phyloP scores from a whole-genome alignment of 73 alveolate genomes.

The Uronychia binucleata region DNA sequence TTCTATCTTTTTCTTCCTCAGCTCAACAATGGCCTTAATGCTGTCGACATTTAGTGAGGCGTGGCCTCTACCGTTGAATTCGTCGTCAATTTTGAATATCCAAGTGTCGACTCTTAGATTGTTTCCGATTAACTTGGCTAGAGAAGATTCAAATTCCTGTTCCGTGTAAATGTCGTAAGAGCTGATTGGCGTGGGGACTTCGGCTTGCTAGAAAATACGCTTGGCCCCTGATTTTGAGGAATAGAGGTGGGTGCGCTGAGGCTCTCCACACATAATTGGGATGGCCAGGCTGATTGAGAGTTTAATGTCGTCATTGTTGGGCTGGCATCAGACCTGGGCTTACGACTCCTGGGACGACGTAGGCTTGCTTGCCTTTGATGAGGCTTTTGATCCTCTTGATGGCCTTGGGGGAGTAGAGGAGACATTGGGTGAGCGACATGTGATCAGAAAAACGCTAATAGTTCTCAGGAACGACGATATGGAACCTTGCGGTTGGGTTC shows the following conservation, averaged over 20 bases:
- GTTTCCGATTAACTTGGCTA: constrained; percentile 56
- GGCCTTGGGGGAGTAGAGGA: constrained; percentile 67
- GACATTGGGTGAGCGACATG: constrained; percentile 53
- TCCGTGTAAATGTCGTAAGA: constrained; percentile 68
- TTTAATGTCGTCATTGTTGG: constrained; percentile 71
- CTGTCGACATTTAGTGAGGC: constrained; percentile 67
- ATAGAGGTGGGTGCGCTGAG: constrained; percentile 42
- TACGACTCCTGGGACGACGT: constrained; percentile 65
- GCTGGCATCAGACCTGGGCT: constrained; percentile 53
- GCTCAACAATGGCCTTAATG: constrained; percentile 52
- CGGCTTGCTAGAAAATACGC: constrained; percentile 63
- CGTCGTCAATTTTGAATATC: constrained; percentile 75
- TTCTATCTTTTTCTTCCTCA: constrained; percentile 64
- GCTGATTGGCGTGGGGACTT: constrained; percentile 64
- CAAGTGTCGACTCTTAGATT: constrained; percentile 59
- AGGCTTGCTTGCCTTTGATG: constrained; percentile 59
- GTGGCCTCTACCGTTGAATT: constrained; percentile 73
- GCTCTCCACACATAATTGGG: constrained; percentile 69
- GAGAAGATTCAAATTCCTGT: constrained; percentile 57
- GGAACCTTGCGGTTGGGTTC: constrained; percentile 63
- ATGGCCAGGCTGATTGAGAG: constrained; percentile 64
- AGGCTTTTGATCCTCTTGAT: constrained; percentile 59
- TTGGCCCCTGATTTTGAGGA: constrained; percentile 71
- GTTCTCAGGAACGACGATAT: constrained; percentile 65
- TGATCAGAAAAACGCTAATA: constrained; percentile 54